Evolutionary conservation across 345 rosid genomes (phyloP).

Genomic region (Citrus trifoliata): DNA sequence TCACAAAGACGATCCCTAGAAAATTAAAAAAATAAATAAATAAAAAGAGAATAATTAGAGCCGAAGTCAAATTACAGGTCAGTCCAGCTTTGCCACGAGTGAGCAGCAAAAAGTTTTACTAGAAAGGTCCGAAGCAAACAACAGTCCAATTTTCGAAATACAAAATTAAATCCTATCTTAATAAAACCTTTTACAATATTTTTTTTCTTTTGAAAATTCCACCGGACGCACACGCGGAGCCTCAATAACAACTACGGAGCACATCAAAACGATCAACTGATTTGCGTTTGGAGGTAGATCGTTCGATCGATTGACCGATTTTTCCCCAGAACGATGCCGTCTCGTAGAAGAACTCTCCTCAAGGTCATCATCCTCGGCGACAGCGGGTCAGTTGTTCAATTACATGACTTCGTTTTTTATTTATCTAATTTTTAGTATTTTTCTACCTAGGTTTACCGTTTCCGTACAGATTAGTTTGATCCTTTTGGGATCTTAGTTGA

Average conservation of each 20-base stretch:
- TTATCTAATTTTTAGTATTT: neutral
- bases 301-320: conserved; percentile 7
- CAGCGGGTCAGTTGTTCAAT: conserved; percentile 61
- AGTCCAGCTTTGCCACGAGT: conserved; percentile 15
- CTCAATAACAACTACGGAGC: too few species aligned
- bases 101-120: neutral
- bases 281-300: neutral
- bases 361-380: conserved; percentile 99
- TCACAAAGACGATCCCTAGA: neutral
- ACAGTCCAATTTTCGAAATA: too few species aligned
- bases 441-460: neutral
- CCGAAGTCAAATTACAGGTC: conserved; percentile 17
- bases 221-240: too few species aligned
- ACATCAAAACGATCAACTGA: neutral
- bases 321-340: conserved; percentile 54
- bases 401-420: neutral
- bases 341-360: conserved; percentile 84
- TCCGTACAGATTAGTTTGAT: conserved; percentile 9
- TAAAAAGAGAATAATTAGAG: neutral
- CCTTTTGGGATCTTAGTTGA: neutral
- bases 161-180: too few species aligned
- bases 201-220: too few species aligned
- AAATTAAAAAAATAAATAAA: neutral
- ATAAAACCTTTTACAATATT: too few species aligned
- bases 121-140: neutral